Base-by-base conservation (phyloP, 83 land plant genomes). In the Isoetes engelmannii region DNA sequence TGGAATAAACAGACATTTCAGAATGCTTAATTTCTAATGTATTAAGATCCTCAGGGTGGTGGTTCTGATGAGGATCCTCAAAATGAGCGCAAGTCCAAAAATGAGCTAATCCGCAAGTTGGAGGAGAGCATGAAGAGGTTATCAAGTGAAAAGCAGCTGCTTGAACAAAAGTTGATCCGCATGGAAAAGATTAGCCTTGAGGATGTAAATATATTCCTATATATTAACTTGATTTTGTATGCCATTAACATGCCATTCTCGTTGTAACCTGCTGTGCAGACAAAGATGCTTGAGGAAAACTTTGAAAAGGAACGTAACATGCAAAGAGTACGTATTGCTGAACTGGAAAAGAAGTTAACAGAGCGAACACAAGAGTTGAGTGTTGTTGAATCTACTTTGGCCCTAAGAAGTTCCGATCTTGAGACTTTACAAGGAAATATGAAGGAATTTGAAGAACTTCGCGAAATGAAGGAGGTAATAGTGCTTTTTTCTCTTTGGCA, bases 121-220 rank as follows among this genome's bases (percentile, higher is more conserved):
- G 62, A 59, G 75, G 89, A 91, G 57, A 77, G 74, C 43, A 68
- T 28, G 17, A 88, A 84, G 72, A 87, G 60, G 61, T 57, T 89
- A 48, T 12, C 72, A 45, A 85, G 72, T 69, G 99, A 95, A 61
- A 91, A 87, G 68, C 68, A 75, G 37, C 78, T 81, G 51, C 84
- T 91, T 63, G 97, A 88, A 63, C 91, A 95, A 63, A 88, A 82
- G 64, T 55, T 95, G 54, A 50, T 59, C n/a, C 84, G 87, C 58
- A 80, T 90, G 20, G 97, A 95, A 49, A 84, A 68, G 70, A 84
- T 80, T 70, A 84, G 82, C 63, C 45, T 61, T 41, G 83, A 85
- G 19, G 90, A 90, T 90, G 90, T 90, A 75, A 6, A 48, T 18
- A 3, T 50, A 21, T 5, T 45, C 44, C 42, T 28, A 28, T 0